These are phyloP conservation scores for Acidomyces sp. DNA, from an alignment of 495 filamentous ascomycete species.

Conservation along the genomic window DNA sequence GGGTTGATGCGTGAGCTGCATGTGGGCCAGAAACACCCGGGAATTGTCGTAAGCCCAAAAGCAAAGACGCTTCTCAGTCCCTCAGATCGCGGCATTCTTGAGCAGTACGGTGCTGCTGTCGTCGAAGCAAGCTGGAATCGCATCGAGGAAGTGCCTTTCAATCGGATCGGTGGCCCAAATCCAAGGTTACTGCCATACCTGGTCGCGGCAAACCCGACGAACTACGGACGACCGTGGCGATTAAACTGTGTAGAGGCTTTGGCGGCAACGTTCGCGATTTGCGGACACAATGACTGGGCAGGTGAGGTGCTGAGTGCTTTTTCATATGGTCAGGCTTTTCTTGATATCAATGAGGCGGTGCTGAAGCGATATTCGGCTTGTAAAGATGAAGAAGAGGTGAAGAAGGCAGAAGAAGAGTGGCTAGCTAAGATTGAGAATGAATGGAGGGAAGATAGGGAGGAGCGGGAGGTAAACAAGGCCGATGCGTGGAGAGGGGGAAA, in stretches of 20 bases:
- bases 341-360: constrained; percentile 74
- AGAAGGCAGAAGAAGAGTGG: constrained; percentile 74
- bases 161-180: constrained; percentile 67
- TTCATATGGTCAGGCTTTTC: constrained; percentile 71
- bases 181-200: constrained; percentile 62
- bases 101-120: constrained; percentile 83
- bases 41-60: constrained; percentile 86
- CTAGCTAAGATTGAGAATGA: constrained; percentile 79
- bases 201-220: constrained; percentile 90
- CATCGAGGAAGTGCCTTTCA: constrained; percentile 80
- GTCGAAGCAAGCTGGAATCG: constrained; percentile 97
- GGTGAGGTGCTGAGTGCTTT: constrained; percentile 69
- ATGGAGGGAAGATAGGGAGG: constrained; percentile 64
- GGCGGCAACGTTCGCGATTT: constrained; percentile 84
- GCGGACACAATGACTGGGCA: constrained; percentile 84
- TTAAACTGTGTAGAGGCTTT: constrained; percentile 93
- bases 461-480: constrained; percentile 39
- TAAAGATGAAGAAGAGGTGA: constrained; percentile 71
- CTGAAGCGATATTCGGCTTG: constrained; percentile 79
- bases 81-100: constrained; percentile 64
- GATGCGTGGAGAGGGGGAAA: constrained; percentile 75
- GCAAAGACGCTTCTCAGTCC: constrained; percentile 73
- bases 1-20: constrained; percentile 88
- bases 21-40: constrained; percentile 77
- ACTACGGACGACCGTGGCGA: constrained; percentile 89